Base-by-base conservation (phyloP, 371 early-diverging fungal species). In the Mortierella sp. region DNA sequence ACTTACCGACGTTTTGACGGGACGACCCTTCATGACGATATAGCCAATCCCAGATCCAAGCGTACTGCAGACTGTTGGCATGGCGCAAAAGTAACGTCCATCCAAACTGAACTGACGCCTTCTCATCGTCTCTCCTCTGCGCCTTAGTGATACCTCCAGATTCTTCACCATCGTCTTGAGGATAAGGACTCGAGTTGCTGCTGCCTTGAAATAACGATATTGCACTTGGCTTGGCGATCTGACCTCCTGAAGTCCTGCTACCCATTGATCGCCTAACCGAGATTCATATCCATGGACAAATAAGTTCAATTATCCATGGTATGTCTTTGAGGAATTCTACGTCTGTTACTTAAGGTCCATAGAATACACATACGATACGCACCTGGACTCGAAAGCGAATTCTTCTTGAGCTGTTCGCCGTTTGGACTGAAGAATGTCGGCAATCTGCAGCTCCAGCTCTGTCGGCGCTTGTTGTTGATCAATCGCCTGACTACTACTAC, bases 21-120 rank as follows among this genome's bases (percentile, higher is more conserved):
- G 82, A 81, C 0, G 82, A 78, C 26, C 78, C 78, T 31, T 71
- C 65, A 39, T 78, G 78, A 6, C n/a, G 19, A 39, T 74, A 70
- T 3, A 73, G 34, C 83, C 83, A 78, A 4, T 55, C 61, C 83
- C 83, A 82, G 13, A 82, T 82, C 83, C 83, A 82, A 19, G 83
- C 83, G 50, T 75, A 82, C 43, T 82, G 83, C 48, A 71, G 48
- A 6, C 78, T 82, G 44, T 82, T 82, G 16, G 76, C 78, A 34
- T 82, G 83, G 8, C 71, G 71, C 61, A 82, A 31, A 41, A 78
- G 78, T 16, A 82, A 34, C 19, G 83, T 82, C 83, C 83, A 82
- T 61, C 83, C 83, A 64, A 78, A 82, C 34, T 82, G 83, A 3
- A 82, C 78, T 1, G 66, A 73, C 6, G 70, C 41, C 47, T 73